These are phyloP conservation scores for Cocos nucifera DNA, from an alignment of 176 grass and related monocot genomes.

Conservation along the genomic window DNA sequence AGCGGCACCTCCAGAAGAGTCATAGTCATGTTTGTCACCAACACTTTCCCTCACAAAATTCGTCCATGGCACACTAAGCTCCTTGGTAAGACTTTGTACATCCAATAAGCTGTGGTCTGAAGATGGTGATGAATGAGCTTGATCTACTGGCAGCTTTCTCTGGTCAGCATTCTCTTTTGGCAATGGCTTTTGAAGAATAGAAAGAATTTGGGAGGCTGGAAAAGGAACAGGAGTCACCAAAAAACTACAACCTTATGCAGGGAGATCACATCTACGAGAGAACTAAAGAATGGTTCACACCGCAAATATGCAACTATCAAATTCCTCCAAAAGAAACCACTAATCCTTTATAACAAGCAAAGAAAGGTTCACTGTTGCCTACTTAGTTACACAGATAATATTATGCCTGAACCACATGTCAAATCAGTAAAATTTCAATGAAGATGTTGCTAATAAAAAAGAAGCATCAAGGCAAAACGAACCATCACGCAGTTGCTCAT, in stretches of 20 bases:
- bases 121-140: background rate
- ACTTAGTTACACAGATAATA: too few relatives aligned
- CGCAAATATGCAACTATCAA: too few relatives aligned
- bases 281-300: too few relatives aligned
- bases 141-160: background rate
- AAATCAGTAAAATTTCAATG: background rate
- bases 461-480: background rate
- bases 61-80: background rate
- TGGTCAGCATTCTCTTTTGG: background rate
- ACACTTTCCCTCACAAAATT: background rate
- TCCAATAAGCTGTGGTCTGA: background rate
- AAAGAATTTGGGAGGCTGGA: background rate
- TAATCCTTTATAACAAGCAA: too few relatives aligned
- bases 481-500: constrained; percentile 13
- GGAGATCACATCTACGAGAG: too few relatives aligned
- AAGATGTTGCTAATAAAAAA: background rate
- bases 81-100: background rate
- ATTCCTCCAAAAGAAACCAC: too few relatives aligned
- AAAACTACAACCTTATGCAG: background rate
- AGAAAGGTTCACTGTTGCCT: too few relatives aligned
- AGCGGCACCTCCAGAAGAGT: background rate
- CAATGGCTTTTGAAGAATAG: constrained; percentile 1
- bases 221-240: background rate
- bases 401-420: too few relatives aligned
- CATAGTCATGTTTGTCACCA: background rate